These are phyloP conservation scores for Casuarina glauca DNA, from an alignment of 306 rosid genomes.

Conservation along the genomic window DNA sequence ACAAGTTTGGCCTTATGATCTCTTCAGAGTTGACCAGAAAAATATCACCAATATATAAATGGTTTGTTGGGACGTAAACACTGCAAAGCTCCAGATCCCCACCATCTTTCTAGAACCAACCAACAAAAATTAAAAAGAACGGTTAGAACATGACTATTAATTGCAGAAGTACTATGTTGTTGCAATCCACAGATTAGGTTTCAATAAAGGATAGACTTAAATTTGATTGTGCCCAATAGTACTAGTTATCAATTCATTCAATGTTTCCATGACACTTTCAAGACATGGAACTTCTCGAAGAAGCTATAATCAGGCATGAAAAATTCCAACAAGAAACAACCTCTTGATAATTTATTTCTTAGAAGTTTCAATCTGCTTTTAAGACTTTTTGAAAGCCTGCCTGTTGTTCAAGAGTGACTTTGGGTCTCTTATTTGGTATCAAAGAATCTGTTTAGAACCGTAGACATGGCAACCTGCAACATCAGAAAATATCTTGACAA, in stretches of 20 bases:
- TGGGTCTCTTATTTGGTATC: too few species aligned
- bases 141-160: background rate
- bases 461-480: too few species aligned
- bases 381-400: background rate
- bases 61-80: slow-evolving; percentile 89
- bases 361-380: background rate
- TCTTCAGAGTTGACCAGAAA: slow-evolving; percentile 73
- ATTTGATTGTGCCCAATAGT: background rate
- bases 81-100: slow-evolving; percentile 89
- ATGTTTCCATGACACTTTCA: background rate
- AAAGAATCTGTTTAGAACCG: too few species aligned
- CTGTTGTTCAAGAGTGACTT: too few species aligned
- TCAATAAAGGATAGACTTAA: background rate
- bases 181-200: background rate
- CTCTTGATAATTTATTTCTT: background rate
- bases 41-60: slow-evolving; percentile 81
- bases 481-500: too few species aligned
- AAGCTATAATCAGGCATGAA: background rate
- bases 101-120: slow-evolving; percentile 51
- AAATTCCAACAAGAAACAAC: background rate
- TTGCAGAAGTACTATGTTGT: background rate
- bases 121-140: background rate
- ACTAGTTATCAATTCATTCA: background rate
- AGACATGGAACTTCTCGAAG: background rate
- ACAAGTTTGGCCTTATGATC: slow-evolving; percentile 77